Evolutionary conservation across 1,284 basidiomycete genomes (phyloP).

Genomic region (Inonotus obliquus): DNA sequence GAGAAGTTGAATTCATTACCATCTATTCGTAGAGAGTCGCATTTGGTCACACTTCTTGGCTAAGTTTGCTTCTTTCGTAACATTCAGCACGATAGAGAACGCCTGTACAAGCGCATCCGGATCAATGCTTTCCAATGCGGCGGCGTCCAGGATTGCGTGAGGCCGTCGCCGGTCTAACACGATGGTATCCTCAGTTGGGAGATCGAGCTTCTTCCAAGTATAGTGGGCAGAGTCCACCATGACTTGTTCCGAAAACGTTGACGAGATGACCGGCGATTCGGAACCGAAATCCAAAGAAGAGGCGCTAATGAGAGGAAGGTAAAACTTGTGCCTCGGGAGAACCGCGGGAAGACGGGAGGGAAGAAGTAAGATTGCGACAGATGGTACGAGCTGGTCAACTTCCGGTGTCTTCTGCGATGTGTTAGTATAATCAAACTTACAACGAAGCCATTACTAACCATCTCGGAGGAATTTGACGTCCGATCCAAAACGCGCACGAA

Average conservation of each 20-base stretch:
- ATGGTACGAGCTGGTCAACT: slow-evolving; percentile 4
- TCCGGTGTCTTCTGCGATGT: slow-evolving; percentile 4
- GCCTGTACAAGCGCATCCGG: neutral
- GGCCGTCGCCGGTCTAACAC: slow-evolving; percentile 2
- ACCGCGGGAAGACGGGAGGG: slow-evolving; percentile 10
- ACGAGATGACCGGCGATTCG: neutral
- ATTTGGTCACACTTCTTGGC: neutral
- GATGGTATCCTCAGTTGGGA: slow-evolving; percentile 10
- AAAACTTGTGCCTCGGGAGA: slow-evolving; percentile 15
- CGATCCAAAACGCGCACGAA: slow-evolving; percentile 11
- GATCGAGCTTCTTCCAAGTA: slow-evolving; percentile 13
- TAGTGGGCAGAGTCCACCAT: slow-evolving; percentile 16
- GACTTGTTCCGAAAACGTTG: slow-evolving; percentile 16
- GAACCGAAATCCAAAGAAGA: slow-evolving; percentile 13
- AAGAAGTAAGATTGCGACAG: slow-evolving; percentile 16
- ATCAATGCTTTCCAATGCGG: slow-evolving; percentile 6
- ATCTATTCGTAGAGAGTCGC: slow-evolving; percentile 10
- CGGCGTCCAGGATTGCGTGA: slow-evolving; percentile 11
- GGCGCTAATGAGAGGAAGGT: slow-evolving; percentile 16
- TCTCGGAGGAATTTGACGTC: slow-evolving; percentile 3
- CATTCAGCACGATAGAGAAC: slow-evolving; percentile 4
- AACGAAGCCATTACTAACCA: slow-evolving; percentile 8
- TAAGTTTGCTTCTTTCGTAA: neutral
- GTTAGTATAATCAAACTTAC: slow-evolving; percentile 5
- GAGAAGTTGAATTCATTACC: slow-evolving; percentile 3